A percentile compares a stretch with the other conserved stretches of the same genome.
These are phyloP conservation scores for Clarkia xantiana DNA, from an alignment of 345 rosid species.

Conservation along the genomic window DNA sequence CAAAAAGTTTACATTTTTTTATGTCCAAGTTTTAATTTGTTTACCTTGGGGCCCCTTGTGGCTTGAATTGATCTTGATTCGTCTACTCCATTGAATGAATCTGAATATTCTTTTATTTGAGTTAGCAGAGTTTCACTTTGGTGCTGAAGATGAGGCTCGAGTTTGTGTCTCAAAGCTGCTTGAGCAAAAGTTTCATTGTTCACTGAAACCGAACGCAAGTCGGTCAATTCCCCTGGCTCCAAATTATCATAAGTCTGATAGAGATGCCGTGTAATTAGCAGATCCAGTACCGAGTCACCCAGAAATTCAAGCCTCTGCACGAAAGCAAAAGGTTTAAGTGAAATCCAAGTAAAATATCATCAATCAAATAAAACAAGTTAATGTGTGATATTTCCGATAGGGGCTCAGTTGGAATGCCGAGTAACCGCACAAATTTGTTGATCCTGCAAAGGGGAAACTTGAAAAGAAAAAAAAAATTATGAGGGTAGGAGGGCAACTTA, in stretches of 20 bases:
- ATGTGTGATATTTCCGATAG: neutral
- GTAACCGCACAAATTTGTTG: too few species aligned
- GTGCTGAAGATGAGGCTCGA: slow-evolving; percentile 52
- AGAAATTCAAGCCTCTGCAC: slow-evolving; percentile 92
- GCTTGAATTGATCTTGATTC: slow-evolving; percentile 20
- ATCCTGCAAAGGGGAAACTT: too few species aligned
- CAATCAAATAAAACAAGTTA: neutral
- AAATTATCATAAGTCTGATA: slow-evolving; percentile 43
- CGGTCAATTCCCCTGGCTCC: slow-evolving; percentile 86
- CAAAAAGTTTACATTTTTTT: too few species aligned
- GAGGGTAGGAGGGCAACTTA: too few species aligned
- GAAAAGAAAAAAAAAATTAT: too few species aligned
- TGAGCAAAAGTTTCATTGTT: slow-evolving; percentile 77
- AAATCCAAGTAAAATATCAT: neutral
- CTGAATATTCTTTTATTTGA: slow-evolving; percentile 45
- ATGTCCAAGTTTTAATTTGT: too few species aligned
- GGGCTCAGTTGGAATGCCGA: too few species aligned
- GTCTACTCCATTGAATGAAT: slow-evolving; percentile 24
- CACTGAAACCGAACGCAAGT: slow-evolving; percentile 77
- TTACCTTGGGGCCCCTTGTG: slow-evolving; percentile 72
- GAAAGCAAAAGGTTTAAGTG: too few species aligned
- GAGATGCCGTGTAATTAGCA: slow-evolving; percentile 69
- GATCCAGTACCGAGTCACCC: slow-evolving; percentile 72
- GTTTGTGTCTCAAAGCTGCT: slow-evolving; percentile 40
- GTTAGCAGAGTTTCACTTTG: slow-evolving; percentile 26